Percentiles rank a stretch among this genome's conserved stretches.
Conservation (phyloP, 805 yeast genomes). For the Lipomyces oligophaga region DNA sequence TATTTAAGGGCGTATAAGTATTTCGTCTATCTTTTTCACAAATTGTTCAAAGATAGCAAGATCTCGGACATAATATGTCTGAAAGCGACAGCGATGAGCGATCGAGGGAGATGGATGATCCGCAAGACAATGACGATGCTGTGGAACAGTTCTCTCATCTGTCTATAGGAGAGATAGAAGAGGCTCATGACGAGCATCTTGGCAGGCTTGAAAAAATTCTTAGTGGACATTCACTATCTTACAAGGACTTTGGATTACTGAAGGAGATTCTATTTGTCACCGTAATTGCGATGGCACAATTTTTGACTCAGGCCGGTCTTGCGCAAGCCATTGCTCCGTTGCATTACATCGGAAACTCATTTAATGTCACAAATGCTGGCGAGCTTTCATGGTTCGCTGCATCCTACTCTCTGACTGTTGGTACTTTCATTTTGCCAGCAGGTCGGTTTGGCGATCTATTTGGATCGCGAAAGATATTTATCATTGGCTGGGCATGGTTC, state of each 20-base stretch:
- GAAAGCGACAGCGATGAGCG: no score
- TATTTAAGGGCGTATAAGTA: no score
- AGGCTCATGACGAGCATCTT: neutral
- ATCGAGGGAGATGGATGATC: no score
- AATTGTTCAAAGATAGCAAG: no score
- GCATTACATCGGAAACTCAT: constrained; percentile 35
- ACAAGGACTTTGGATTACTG: neutral
- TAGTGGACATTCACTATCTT: neutral
- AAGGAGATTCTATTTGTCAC: constrained; percentile 33
- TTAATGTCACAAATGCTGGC: constrained; percentile 35
- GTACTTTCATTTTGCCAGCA: constrained; percentile 64
- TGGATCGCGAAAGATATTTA: constrained; percentile 55
- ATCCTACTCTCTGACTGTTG: constrained; percentile 64
- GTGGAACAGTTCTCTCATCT: no score
- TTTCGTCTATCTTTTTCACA: no score
- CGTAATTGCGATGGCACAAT: constrained; percentile 36
- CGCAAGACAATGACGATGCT: no score
- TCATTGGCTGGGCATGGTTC: constrained; percentile 55
- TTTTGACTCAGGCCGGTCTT: constrained; percentile 42
- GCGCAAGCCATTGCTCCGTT: constrained; percentile 37
- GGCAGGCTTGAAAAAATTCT: neutral
- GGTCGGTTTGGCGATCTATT: constrained; percentile 71
- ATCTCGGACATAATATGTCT: no score
- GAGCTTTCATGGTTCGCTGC: constrained; percentile 63
- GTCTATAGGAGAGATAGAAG: no score